Base-by-base conservation (phyloP, 257 asterid genomes). In the Lithospermum erythrorhizon region DNA sequence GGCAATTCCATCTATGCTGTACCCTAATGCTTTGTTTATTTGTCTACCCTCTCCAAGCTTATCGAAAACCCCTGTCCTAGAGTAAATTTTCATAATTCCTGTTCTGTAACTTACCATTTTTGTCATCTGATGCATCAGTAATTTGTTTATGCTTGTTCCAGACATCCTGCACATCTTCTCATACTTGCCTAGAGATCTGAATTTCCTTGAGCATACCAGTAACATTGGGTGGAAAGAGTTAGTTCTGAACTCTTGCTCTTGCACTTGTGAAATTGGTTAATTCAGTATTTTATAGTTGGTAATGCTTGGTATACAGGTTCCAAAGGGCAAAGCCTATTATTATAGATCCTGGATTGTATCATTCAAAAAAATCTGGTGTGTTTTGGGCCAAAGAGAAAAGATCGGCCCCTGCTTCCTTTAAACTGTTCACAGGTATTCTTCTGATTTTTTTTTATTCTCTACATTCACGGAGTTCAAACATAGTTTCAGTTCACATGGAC, bases 191-290 rank as follows among this genome's bases (percentile, higher is more conserved):
- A 81, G 96, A 83, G 99, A 89, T 67, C 80, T 93, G 75, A 93
- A 93, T 81, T 93, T 89, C 79, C 71, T 93, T 45, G 95, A 93
- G 88, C 99, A 93, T 65, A 81, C 97, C 25, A 89, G 97, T 68
- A 82, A 80, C 64, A 70, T 93, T 70, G 99, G 99, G 75, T 93
- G 94, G 90, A 93, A 86, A 86, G 99, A 93, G 99, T 89, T 80
- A 82, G 97, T 68, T 56, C 35, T 35, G 58, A 25, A 32, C 57
- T 65, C 60, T 22, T 56, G n/a, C 59, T 49, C 62, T 70, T 35
- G 54, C 52, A 17, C 64, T 48, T n/a, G 55, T 54, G 56, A 24
- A 47, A 56, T 15, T 63, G 25, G 51, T 61, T 58, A 18, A 59
- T 64, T 21, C 2, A 67, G 49, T 54, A n/a, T 58, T 70, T 9